Percentiles rank a stretch among this genome's conserved stretches.
These are phyloP conservation scores for Monosporozyma siamensis DNA, from an alignment of 805 yeast species.

Conservation along the genomic window DNA sequence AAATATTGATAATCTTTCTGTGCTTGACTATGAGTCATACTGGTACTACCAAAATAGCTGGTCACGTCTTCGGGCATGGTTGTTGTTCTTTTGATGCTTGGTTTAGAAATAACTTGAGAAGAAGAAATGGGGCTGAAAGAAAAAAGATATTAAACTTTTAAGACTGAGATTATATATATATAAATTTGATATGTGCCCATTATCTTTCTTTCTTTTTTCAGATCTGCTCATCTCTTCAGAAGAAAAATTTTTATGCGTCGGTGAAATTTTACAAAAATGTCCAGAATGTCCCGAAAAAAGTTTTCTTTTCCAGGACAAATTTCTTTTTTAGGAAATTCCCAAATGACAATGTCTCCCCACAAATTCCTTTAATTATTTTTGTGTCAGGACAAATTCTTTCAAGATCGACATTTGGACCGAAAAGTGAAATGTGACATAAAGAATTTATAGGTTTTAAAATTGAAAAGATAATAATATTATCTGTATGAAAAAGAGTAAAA, in stretches of 20 bases:
- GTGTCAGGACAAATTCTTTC: neutral
- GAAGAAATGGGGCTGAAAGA: too few relatives aligned
- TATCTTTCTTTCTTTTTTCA: too few relatives aligned
- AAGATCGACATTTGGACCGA: too few relatives aligned
- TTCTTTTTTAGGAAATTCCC: neutral
- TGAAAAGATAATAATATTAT: too few relatives aligned
- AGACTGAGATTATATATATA: too few relatives aligned
- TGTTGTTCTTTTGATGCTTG: neutral
- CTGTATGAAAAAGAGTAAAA: neutral
- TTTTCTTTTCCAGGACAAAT: neutral
- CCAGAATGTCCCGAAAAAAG: neutral
- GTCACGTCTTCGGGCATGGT: conserved; percentile 11
- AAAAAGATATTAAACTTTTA: too few relatives aligned
- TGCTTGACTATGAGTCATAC: conserved; percentile 5
- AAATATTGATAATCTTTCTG: conserved; percentile 8
- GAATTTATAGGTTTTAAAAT: too few relatives aligned
- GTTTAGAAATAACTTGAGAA: too few relatives aligned
- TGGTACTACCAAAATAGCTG: conserved; percentile 7
- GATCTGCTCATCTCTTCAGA: neutral
- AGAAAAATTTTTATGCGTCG: conserved; percentile 6
- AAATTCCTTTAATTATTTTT: too few relatives aligned
- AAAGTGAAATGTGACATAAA: too few relatives aligned
- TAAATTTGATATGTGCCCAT: too few relatives aligned
- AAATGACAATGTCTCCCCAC: too few relatives aligned
- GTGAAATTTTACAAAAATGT: conserved; percentile 6